A percentile compares a stretch with the other conserved stretches of the same genome.
These are phyloP conservation scores for Rhodotorula sp. DNA, from an alignment of 1,284 basidiomycete species.

Conservation along the genomic window DNA sequence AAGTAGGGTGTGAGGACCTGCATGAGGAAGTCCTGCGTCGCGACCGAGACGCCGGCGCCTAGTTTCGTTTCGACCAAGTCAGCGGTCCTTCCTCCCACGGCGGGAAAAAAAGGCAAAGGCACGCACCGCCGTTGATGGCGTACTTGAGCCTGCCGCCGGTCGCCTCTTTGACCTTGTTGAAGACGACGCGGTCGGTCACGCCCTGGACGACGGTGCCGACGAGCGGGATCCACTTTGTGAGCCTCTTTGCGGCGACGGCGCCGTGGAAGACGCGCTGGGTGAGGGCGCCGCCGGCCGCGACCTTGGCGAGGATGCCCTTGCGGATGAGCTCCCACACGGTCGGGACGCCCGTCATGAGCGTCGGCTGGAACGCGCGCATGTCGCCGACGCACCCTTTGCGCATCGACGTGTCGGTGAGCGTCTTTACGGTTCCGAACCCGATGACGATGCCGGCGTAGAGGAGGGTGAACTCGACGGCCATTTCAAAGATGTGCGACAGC, in stretches of 20 bases:
- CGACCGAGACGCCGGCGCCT: constrained; percentile 77
- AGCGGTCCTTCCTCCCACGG: not conserved
- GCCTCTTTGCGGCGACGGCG: constrained; percentile 68
- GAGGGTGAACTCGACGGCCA: constrained; percentile 60
- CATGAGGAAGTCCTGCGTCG: constrained; percentile 88
- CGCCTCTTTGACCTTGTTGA: constrained; percentile 71
- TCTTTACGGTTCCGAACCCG: constrained; percentile 78
- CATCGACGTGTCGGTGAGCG: constrained; percentile 87
- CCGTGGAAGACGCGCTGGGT: constrained; percentile 73
- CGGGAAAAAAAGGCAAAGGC: not conserved
- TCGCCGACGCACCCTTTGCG: constrained; percentile 82
- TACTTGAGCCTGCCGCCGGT: constrained; percentile 67
- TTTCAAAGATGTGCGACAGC: constrained; percentile 56
- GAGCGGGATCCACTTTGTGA: constrained; percentile 36
- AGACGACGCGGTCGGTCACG: constrained; percentile 65
- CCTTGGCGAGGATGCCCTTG: constrained; percentile 83
- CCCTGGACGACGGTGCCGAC: constrained; percentile 3
- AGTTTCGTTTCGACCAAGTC: constrained; percentile 34
- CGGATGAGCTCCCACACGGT: constrained; percentile 55
- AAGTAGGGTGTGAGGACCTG: constrained; percentile 70
- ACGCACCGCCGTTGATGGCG: constrained; percentile 41
- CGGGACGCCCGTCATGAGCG: constrained; percentile 57
- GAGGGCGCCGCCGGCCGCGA: constrained; percentile 64
- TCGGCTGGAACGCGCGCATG: constrained; percentile 76
- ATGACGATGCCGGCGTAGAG: constrained; percentile 14